Percentiles rank a stretch among this genome's conserved stretches.
phyloP scores from a whole-genome alignment of 2,329 filamentous ascomycete genomes.

The Trichoderma sp. region DNA sequence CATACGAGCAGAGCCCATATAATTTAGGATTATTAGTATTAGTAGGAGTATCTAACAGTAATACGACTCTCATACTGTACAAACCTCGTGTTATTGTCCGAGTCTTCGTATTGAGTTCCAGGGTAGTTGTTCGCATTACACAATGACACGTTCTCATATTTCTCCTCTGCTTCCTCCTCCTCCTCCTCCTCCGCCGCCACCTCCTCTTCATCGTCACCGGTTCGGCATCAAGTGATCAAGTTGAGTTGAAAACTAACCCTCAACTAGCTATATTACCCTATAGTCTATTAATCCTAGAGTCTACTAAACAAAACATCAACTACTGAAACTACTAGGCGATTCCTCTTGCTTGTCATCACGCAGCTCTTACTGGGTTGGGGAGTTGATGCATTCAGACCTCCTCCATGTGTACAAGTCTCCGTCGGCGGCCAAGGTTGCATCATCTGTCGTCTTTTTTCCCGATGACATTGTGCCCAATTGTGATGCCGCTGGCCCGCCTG shows the following conservation, averaged over 20 bases:
- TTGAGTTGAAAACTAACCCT: not conserved
- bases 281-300: not conserved
- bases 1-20: not conserved
- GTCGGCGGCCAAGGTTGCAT: not conserved
- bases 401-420: slow-evolving; percentile 6
- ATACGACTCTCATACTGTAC: not conserved
- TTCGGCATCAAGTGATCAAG: not conserved
- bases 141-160: not conserved
- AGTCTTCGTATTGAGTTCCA: not conserved
- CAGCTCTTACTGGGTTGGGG: not conserved
- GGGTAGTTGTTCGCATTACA: not conserved
- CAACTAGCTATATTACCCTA: not conserved
- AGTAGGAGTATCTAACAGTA: not conserved
- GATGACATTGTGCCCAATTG: not conserved
- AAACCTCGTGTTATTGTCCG: not conserved
- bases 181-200: not conserved
- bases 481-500: not conserved
- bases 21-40: not conserved
- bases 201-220: not conserved
- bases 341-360: not conserved
- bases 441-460: not conserved
- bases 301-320: not conserved
- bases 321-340: not conserved
- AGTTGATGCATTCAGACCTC: not conserved
- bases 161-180: not conserved